A percentile compares a stretch with the other conserved stretches of the same genome.
phyloP scores from a whole-genome alignment of 306 rosid genomes.

The Vicia faba region DNA sequence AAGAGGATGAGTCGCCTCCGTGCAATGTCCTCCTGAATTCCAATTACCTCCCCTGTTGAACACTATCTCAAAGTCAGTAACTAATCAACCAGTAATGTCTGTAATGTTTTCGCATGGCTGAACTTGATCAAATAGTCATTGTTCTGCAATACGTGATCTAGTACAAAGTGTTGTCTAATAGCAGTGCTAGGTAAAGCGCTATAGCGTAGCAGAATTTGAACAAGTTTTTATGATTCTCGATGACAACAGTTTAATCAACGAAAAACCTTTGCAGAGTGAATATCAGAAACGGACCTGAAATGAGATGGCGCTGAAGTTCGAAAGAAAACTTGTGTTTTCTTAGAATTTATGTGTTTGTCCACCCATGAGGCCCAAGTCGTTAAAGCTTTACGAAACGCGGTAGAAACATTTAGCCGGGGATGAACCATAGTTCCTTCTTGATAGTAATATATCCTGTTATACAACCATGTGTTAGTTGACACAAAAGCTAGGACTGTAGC shows the following conservation, averaged over 20 bases:
- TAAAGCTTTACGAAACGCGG: conserved; percentile 76
- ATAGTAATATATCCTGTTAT: conserved; percentile 75
- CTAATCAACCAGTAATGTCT: neutral
- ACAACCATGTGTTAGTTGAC: conserved; percentile 15
- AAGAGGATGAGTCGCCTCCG: conserved; percentile 65
- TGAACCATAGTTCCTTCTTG: conserved; percentile 83
- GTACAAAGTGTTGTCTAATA: no score
- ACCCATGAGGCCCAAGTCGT: conserved; percentile 88
- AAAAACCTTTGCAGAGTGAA: conserved; percentile 1
- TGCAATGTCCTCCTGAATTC: conserved; percentile 94
- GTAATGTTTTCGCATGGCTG: no score
- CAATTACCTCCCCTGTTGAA: conserved; percentile 81
- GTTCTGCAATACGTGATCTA: no score
- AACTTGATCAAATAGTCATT: no score
- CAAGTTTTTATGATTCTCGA: no score
- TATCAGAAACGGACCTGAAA: conserved; percentile 71
- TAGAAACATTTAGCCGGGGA: conserved; percentile 67
- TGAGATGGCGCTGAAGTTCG: conserved; percentile 90
- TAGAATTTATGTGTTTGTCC: conserved; percentile 61
- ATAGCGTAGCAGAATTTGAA: no score
- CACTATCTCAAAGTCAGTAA: conserved; percentile 18
- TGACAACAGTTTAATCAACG: no score
- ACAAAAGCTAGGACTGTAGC: neutral
- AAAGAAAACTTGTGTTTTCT: conserved; percentile 76
- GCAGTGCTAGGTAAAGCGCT: no score